Conservation (phyloP, 2,329 filamentous ascomycete genomes). For the Rhinocladiella similis region DNA sequence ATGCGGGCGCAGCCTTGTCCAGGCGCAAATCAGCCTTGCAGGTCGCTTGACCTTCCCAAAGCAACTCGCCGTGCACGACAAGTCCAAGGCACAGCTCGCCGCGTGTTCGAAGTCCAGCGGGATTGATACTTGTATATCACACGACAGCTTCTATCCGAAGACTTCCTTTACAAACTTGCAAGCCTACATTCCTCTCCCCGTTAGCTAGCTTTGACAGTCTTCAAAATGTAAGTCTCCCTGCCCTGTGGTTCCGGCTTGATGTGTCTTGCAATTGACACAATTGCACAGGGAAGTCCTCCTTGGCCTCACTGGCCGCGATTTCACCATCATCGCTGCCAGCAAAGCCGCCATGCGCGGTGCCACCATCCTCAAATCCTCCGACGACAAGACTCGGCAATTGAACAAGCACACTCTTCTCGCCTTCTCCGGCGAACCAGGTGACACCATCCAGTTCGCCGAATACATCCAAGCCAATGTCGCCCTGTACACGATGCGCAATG, state of each 20-base stretch:
- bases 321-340: conserved; percentile 93
- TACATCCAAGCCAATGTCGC: conserved; percentile 98
- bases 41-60: neutral
- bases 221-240: conserved; percentile 4
- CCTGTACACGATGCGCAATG: conserved; percentile 98
- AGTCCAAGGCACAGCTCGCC: neutral
- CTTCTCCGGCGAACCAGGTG: conserved; percentile 92
- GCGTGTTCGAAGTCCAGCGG: neutral
- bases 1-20: neutral
- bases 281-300: conserved; percentile 85
- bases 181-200: no score
- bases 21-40: neutral
- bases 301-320: conserved; percentile 98
- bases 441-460: conserved; percentile 98
- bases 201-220: no score
- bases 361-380: conserved; percentile 88
- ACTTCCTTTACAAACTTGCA: no score
- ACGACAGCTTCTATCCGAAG: conserved; percentile 5
- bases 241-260: no score
- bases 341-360: conserved; percentile 98
- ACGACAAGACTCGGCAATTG: conserved; percentile 92
- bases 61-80: neutral
- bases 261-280: conserved; percentile 8
- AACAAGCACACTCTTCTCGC: conserved; percentile 96
- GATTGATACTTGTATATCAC: no score